Evolutionary conservation across 2,329 filamentous ascomycete genomes (phyloP).

Genomic region (Lachnellula cervina): DNA sequence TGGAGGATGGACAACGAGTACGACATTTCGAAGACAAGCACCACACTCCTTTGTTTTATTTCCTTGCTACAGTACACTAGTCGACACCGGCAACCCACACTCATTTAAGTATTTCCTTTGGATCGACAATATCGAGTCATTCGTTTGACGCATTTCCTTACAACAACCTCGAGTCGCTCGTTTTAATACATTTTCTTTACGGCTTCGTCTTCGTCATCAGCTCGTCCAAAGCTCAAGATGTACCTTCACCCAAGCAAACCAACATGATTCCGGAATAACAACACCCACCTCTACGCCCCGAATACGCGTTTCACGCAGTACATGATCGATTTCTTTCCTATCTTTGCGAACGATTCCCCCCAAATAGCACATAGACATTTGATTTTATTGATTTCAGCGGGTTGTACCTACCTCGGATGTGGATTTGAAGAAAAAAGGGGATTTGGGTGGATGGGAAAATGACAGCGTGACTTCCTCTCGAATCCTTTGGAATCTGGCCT

Average conservation of each 20-base stretch:
- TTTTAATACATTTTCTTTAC: slow-evolving; percentile 16
- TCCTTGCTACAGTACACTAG: slow-evolving; percentile 17
- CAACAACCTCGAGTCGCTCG: slow-evolving; percentile 13
- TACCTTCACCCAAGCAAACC: neutral
- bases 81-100: slow-evolving; percentile 26
- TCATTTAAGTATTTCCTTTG: slow-evolving; percentile 30
- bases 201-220: slow-evolving; percentile 15
- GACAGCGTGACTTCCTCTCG: slow-evolving; percentile 12
- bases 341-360: slow-evolving; percentile 16
- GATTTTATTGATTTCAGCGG: slow-evolving; percentile 2
- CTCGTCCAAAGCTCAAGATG: slow-evolving; percentile 1
- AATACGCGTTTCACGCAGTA: neutral
- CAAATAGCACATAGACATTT: slow-evolving; percentile 21
- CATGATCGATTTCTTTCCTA: slow-evolving; percentile 15
- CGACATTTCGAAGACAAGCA: slow-evolving; percentile 26
- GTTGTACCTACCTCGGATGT: neutral
- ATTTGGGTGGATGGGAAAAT: slow-evolving; percentile 4
- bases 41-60: slow-evolving; percentile 29
- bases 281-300: neutral
- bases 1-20: slow-evolving; percentile 11
- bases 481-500: neutral
- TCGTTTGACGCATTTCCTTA: slow-evolving; percentile 32
- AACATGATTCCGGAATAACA: neutral
- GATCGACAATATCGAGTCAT: slow-evolving; percentile 16
- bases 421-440: neutral